Base-by-base conservation (phyloP, 306 rosid species). In the Sindora glabra region DNA sequence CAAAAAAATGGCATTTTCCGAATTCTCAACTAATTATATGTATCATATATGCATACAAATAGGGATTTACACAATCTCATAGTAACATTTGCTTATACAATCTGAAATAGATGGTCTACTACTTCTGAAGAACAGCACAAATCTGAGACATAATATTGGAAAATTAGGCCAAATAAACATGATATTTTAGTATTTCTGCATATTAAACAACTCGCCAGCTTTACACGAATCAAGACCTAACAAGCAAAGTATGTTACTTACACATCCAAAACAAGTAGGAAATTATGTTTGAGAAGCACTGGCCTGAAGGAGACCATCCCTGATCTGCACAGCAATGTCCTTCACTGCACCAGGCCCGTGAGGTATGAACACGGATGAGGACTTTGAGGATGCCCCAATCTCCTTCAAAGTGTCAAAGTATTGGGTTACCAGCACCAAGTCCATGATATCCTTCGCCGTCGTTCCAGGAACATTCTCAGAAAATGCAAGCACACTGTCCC, bases 381-480 rank as follows among this genome's bases (percentile, higher is more conserved):
- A 74, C 75, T 77, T 87, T 6, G 95, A 87, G 39, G 85, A 77
- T n/a, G 92, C 92, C 1, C 86, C 92, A 0, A 87, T 87, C 65
- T 87, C 95, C 69, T 84, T 77, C 86, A 87, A 74, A 1, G 92
- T 87, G 70, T 87, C 89, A 6, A 87, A 87, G 74, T 87, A 87
- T 6, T 87, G 95, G 46, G 92, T 81, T 57, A 77, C 89, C 40
- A 84, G 69, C 25, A 87, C 91, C 89, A 87, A 84, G 70, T 84
- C 92, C 92, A 87, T 73, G 60, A 87, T 78, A 77, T 87, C 89
- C 37, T 68, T 84, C 12, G 89, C 79, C 0, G 81, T 14, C 52
- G 95, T 84, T 14, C 91, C 89, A 0, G 91, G 87, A 21, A 86
- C 95, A 9, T 74, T 75, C 56, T 75, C 78, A 0, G 89, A 77